A percentile compares a stretch with the other conserved stretches of the same genome.
Evolutionary conservation across 2,329 filamentous ascomycete genomes (phyloP).

Genomic region (Madurella fahalii): DNA sequence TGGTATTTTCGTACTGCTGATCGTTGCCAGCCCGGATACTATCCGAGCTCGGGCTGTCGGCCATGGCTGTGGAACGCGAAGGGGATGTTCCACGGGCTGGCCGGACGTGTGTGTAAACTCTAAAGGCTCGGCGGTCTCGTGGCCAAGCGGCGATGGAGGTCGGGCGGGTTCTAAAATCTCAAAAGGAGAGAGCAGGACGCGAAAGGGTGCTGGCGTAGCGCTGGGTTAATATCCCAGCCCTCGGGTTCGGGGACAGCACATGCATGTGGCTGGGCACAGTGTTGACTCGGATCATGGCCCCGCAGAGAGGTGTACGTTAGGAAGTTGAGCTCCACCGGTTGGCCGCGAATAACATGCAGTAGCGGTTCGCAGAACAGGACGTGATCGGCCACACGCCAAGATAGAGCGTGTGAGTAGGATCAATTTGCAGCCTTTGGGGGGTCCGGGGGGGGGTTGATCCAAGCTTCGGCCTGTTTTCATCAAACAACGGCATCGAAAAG

Average conservation of each 20-base stretch:
- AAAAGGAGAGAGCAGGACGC: no score
- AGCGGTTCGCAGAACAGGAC: background rate
- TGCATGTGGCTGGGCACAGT: background rate
- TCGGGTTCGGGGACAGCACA: no score
- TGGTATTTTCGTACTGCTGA: background rate
- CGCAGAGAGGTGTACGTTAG: background rate
- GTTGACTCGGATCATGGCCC: background rate
- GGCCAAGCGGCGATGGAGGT: no score
- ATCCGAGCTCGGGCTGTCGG: constrained; percentile 15
- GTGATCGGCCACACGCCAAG: constrained; percentile 2
- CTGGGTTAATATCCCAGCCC: no score
- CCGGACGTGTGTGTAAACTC: background rate
- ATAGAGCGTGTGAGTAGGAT: background rate
- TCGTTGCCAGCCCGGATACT: constrained; percentile 5
- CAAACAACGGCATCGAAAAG: background rate
- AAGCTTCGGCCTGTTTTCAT: background rate
- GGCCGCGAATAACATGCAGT: background rate
- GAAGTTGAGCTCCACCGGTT: background rate
- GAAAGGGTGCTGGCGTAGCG: no score
- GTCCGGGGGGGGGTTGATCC: background rate
- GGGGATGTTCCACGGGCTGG: background rate
- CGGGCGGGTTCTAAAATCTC: no score
- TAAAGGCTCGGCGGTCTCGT: background rate
- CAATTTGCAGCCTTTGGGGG: background rate
- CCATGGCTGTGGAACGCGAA: constrained; percentile 11